phyloP scores from a whole-genome alignment of 495 filamentous ascomycete species.

The Chlorociboria aeruginascens region DNA sequence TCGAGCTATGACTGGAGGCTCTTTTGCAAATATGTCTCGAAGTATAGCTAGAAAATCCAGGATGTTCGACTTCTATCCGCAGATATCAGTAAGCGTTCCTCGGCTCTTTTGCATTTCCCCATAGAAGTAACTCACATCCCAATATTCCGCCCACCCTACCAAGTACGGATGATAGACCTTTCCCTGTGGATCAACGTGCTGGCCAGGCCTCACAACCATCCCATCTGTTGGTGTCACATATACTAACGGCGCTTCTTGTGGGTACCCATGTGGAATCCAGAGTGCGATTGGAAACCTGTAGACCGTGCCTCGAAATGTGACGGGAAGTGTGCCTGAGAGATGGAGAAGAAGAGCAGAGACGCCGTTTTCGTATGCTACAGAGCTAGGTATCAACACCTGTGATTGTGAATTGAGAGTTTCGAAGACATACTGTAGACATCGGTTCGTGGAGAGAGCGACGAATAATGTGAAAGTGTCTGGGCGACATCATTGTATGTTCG shows the following conservation, averaged over 20 bases:
- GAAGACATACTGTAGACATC: slow-evolving; percentile 75
- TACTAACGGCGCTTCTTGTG: slow-evolving; percentile 67
- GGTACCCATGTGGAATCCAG: slow-evolving; percentile 95
- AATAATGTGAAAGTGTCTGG: slow-evolving; percentile 67
- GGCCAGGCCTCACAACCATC: slow-evolving; percentile 83
- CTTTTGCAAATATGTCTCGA: slow-evolving; percentile 81
- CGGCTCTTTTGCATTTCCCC: not conserved
- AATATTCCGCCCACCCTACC: slow-evolving; percentile 74
- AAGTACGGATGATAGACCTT: slow-evolving; percentile 93
- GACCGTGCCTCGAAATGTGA: slow-evolving; percentile 72
- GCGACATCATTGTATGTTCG: slow-evolving; percentile 88
- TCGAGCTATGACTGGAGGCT: slow-evolving; percentile 77
- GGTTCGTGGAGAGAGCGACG: slow-evolving; percentile 78
- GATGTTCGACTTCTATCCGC: slow-evolving; percentile 61
- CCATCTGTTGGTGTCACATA: slow-evolving; percentile 82
- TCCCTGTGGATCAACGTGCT: slow-evolving; percentile 91
- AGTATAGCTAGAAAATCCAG: slow-evolving; percentile 72
- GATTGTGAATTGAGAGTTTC: not conserved
- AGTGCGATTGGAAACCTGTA: slow-evolving; percentile 86
- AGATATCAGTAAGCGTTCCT: slow-evolving; percentile 14
- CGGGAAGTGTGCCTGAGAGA: slow-evolving; percentile 76
- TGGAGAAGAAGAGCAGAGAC: slow-evolving; percentile 77
- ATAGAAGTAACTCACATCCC: slow-evolving; percentile 57
- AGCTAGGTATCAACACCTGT: slow-evolving; percentile 4
- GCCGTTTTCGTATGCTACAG: slow-evolving; percentile 76